Evolutionary conservation across 306 rosid species (phyloP).

Genomic region (Vigna reflexopilosa): DNA sequence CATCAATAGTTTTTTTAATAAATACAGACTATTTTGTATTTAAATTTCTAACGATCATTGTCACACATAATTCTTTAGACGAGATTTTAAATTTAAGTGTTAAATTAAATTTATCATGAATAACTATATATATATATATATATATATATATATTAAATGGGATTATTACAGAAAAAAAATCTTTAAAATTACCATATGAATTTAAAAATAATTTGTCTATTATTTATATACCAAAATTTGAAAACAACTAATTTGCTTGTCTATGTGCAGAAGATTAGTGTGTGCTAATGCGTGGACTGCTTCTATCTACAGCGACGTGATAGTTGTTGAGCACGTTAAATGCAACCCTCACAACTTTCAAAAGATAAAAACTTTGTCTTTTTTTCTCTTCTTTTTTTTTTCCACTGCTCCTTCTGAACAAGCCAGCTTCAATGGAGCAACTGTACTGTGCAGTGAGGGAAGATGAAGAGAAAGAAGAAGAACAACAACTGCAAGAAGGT

Average conservation of each 20-base stretch:
- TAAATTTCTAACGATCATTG: not conserved
- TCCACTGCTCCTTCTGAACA: not conserved
- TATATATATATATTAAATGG: too few species aligned
- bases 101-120: not conserved
- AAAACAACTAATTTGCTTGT: not conserved
- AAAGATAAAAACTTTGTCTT: not conserved
- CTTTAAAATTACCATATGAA: not conserved
- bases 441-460: constrained; percentile 15
- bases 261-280: not conserved
- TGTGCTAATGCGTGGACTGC: not conserved
- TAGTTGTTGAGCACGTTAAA: not conserved
- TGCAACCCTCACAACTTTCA: not conserved
- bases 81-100: too few species aligned
- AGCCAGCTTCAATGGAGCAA: constrained; percentile 38
- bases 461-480: constrained; percentile 16
- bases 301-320: not conserved
- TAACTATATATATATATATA: too few species aligned
- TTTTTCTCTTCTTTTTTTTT: not conserved
- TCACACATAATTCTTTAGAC: too few species aligned
- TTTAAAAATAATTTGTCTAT: not conserved
- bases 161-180: too few species aligned
- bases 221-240: not conserved
- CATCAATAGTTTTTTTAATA: too few species aligned
- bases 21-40: not conserved
- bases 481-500: constrained; percentile 17